Evolutionary conservation across 306 rosid species (phyloP), one percentile per base, ranked within the genome.

Genomic region (Aeschynomene evenia): DNA sequence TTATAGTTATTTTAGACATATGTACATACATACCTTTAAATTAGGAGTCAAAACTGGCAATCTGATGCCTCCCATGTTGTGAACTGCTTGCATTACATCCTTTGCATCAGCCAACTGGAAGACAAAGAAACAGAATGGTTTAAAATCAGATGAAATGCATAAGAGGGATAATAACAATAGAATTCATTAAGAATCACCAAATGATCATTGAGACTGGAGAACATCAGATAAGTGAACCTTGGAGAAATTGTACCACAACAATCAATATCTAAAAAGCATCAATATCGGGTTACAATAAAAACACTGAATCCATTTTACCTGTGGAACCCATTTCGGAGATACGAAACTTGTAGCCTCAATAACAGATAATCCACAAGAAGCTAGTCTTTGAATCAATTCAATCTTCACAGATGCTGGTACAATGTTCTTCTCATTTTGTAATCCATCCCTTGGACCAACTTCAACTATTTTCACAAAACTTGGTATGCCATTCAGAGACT

Each of bases 361-460:
- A 68, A 89, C 96, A 64, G 96, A 64, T 67, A 92, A 80, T 48
- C 96, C 98, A 53, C 82, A 77, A 29, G 90, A 82, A 59, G 90
- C 96, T 58, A 92, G 80, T 78, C 80, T 89, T 37, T 70, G 81
- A 63, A 92, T 89, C 89, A 92, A 76, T 78, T 89, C 95, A 45
- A 92, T 54, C 90, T 92, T 89, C 51, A 84, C 78, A 72, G 79
- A 51, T 5, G 96, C 77, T 48, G 98, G 84, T 23, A 92, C 92
- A 77, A 72, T 76, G 77, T 82, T 76, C 86, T 87, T 89, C 85
- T 92, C 98, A 78, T 92, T 92, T 70, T 92, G 98, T 11, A 92
- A 88, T 68, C 98, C 98, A 59, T 92, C 98, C 75, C 98, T 92
- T 72, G 96, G 96, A 75, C 98, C 98, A 76, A 89, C 98, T 89